Evolutionary conservation across 192 early-diverging fungal species (phyloP).

Genomic region (Coemansia aciculifera): DNA sequence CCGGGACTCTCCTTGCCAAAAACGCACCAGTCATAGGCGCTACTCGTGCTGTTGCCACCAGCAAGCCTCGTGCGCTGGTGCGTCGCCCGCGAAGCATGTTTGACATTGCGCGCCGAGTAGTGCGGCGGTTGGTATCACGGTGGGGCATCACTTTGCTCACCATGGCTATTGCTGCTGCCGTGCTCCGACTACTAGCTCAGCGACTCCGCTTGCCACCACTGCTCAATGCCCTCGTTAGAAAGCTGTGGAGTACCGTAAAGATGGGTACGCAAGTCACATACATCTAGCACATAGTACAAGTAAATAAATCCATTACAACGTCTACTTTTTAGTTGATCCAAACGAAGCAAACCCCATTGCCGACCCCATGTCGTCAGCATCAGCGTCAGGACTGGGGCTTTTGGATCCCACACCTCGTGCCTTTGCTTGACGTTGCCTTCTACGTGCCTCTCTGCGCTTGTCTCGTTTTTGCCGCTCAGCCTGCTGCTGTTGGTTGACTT

Average conservation of each 20-base stretch:
- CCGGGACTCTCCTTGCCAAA: background rate
- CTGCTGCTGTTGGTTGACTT: conserved; percentile 64
- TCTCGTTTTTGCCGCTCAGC: conserved; percentile 60
- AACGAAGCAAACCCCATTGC: conserved; percentile 70
- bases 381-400: conserved; percentile 39
- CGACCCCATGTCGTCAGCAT: conserved; percentile 66
- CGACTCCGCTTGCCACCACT: conserved; percentile 43
- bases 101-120: conserved; percentile 33
- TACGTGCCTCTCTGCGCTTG: conserved; percentile 48
- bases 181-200: conserved; percentile 38
- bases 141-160: conserved; percentile 54
- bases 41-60: conserved; percentile 1
- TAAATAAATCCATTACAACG: background rate
- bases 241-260: conserved; percentile 45
- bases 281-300: conserved; percentile 14
- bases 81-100: conserved; percentile 32
- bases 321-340: conserved; percentile 32
- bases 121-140: conserved; percentile 44
- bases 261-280: conserved; percentile 54
- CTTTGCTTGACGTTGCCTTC: conserved; percentile 55
- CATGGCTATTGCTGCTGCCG: conserved; percentile 32
- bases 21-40: background rate
- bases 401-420: conserved; percentile 31
- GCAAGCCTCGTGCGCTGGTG: conserved; percentile 17
- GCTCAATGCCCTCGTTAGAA: conserved; percentile 24